These are phyloP conservation scores for Echinosophora koreensis DNA, from an alignment of 306 rosid species.

Conservation along the genomic window DNA sequence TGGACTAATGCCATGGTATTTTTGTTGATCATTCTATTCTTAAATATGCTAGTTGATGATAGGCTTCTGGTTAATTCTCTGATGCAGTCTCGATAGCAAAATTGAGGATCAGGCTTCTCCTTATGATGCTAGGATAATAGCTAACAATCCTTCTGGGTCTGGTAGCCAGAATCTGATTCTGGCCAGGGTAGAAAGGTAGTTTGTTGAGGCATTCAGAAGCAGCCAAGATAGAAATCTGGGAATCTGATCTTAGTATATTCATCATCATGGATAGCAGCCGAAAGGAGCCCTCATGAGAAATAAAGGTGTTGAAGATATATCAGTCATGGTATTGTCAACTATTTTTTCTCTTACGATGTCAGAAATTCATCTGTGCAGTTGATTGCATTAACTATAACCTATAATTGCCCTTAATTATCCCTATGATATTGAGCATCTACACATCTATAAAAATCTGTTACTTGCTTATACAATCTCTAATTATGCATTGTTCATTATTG, in stretches of 20 bases:
- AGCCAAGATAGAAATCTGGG: constrained; percentile 35
- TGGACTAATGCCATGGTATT: not conserved
- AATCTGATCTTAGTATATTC: constrained; percentile 29
- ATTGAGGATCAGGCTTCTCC: constrained; percentile 23
- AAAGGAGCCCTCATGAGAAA: constrained; percentile 69
- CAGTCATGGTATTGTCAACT: constrained; percentile 55
- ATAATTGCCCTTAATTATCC: not conserved
- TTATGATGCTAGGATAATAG: constrained; percentile 21
- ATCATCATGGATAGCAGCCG: constrained; percentile 62
- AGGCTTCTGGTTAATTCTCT: constrained; percentile 33
- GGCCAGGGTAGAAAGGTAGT: constrained; percentile 43
- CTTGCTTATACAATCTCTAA: constrained; percentile 3
- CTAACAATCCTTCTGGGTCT: constrained; percentile 28
- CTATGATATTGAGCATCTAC: not conserved
- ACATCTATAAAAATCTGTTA: not conserved
- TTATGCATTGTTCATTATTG: not conserved
- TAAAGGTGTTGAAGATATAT: constrained; percentile 51
- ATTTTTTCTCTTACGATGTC: constrained; percentile 8
- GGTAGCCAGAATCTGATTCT: constrained; percentile 49
- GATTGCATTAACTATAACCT: constrained; percentile 14
- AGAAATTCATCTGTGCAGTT: constrained; percentile 1
- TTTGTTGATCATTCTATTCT: constrained; percentile 22
- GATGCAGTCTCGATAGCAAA: constrained; percentile 5
- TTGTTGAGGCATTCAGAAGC: constrained; percentile 42
- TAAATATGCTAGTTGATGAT: not conserved